Evolutionary conservation across 768 basidiomycete genomes (phyloP), one percentile per base, ranked within the genome.

Genomic region (Suillus clintonianus): DNA sequence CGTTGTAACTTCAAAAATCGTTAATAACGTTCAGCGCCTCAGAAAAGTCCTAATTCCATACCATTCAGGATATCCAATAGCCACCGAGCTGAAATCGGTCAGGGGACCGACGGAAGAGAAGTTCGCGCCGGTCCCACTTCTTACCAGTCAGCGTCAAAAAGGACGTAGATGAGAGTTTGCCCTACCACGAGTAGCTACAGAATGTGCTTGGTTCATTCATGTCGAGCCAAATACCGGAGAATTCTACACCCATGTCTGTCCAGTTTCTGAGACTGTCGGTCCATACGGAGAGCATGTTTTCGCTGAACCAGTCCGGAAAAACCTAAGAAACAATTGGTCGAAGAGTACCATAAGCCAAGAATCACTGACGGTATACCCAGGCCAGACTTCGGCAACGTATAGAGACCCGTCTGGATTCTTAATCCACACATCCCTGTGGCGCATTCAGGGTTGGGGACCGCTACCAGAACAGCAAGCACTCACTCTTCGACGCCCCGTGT

Each of bases 361-460:
- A 27, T 13, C 45, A 70, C 81, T 15, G 43, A 86, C 89, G 7
- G 89, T 88, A 73, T 85, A 88, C 24, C 91, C 89, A 14, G 91
- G 90, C 90, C 89, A 92, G 11, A 91, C 90, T 70, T 87, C 81
- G 10, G 91, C 91, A 1, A 91, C 70, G 72, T 89, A 92, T 67
- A 88, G 82, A 43, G 86, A 82, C 0, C 86, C 87, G 67, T 92
- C 88, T 0, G 87, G 88, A 71, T 92, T 92, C 68, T 86, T 91
- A 60, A 94, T 84, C 73, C 88, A 93, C 0, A 86, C 83, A 55
- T 85, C 82, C 17, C 89, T 89, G 64, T 27, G 62, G 47, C 11
- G 19, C 45, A 3, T 53, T n/a, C 53, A 55, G 42, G 2, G 32
- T 32, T 34, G 5, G 11, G 32, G 59, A 19, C 10, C 30, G 4